A percentile compares a stretch with the other conserved stretches of the same genome.
These are phyloP conservation scores for Sarcocystis neurona DNA, from an alignment of 169 alveolate species.

Conservation along the genomic window DNA sequence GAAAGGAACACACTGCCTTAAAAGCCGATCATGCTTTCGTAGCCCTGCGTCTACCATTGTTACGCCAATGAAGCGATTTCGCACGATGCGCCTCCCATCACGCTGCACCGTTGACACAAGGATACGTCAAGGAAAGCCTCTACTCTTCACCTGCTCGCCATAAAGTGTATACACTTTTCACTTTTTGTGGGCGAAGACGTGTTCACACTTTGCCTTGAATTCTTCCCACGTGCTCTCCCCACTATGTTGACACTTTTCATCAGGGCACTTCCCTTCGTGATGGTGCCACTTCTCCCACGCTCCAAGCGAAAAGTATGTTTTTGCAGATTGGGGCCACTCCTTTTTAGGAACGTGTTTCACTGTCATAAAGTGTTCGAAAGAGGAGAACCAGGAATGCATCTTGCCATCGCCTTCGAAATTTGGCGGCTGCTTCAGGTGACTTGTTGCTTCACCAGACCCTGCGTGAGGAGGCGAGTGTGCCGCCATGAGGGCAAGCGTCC, in stretches of 20 bases:
- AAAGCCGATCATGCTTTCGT: too few relatives aligned
- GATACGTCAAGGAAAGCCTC: too few relatives aligned
- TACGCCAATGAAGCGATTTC: too few relatives aligned
- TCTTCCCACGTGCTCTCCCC: conserved; percentile 24
- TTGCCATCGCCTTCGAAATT: conserved; percentile 2
- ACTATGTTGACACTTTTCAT: not conserved
- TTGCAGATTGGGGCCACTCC: conserved; percentile 7
- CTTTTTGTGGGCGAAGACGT: not conserved
- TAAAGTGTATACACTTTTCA: too few relatives aligned
- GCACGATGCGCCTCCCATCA: too few relatives aligned
- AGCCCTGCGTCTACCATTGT: too few relatives aligned
- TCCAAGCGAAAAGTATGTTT: not conserved
- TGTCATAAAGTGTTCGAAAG: conserved; percentile 6
- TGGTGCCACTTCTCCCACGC: conserved; percentile 18
- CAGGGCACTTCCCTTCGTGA: not conserved
- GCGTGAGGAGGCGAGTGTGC: too few relatives aligned
- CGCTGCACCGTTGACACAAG: too few relatives aligned
- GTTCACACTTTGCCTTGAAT: not conserved
- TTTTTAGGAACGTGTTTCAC: not conserved
- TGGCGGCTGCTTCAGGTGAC: not conserved
- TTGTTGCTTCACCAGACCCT: not conserved
- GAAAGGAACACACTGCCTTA: too few relatives aligned
- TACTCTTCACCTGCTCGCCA: too few relatives aligned
- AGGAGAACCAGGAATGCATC: not conserved
- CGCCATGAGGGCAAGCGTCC: too few relatives aligned